These are phyloP conservation scores for Trichoderma asperelloides DNA, from an alignment of 495 filamentous ascomycete species.

Conservation along the genomic window DNA sequence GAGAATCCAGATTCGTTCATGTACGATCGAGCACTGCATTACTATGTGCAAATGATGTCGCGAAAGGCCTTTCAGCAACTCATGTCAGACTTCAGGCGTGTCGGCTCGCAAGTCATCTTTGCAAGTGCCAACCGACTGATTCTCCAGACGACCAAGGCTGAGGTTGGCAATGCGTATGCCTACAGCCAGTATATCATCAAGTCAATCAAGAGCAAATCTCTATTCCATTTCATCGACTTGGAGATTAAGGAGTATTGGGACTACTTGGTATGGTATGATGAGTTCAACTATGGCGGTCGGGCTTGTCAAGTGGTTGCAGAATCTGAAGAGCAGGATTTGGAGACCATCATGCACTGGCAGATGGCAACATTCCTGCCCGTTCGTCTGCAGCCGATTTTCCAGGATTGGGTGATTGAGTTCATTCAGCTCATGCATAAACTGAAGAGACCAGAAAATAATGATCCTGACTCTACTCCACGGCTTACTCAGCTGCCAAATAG, in stretches of 20 bases:
- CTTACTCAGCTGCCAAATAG: constrained; percentile 65
- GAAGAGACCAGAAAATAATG: constrained; percentile 53
- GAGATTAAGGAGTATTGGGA: constrained; percentile 99
- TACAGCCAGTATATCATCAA: constrained; percentile 97
- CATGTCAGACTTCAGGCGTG: constrained; percentile 92
- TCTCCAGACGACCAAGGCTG: constrained; percentile 90
- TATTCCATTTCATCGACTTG: constrained; percentile 95
- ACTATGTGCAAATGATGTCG: constrained; percentile 97
- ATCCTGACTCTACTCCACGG: constrained; percentile 52
- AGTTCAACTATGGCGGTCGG: constrained; percentile 96
- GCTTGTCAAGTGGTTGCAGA: constrained; percentile 79
- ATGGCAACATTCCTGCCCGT: constrained; percentile 77
- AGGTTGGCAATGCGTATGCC: constrained; percentile 94
- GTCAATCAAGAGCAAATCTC: constrained; percentile 85
- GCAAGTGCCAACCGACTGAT: constrained; percentile 82
- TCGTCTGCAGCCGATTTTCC: constrained; percentile 74
- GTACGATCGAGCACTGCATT: constrained; percentile 91
- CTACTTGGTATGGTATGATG: constrained; percentile 98
- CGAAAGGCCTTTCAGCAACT: constrained; percentile 92
- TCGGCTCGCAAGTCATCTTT: constrained; percentile 89
- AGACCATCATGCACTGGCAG: constrained; percentile 98
- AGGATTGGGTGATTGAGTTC: constrained; percentile 90
- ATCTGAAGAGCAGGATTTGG: constrained; percentile 71
- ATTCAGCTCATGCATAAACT: constrained; percentile 85
- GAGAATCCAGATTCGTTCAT: constrained; percentile 85